Percentiles rank a stretch among this genome's conserved stretches.
phyloP scores from a whole-genome alignment of 768 basidiomycete genomes.

The Boletus huronensis region DNA sequence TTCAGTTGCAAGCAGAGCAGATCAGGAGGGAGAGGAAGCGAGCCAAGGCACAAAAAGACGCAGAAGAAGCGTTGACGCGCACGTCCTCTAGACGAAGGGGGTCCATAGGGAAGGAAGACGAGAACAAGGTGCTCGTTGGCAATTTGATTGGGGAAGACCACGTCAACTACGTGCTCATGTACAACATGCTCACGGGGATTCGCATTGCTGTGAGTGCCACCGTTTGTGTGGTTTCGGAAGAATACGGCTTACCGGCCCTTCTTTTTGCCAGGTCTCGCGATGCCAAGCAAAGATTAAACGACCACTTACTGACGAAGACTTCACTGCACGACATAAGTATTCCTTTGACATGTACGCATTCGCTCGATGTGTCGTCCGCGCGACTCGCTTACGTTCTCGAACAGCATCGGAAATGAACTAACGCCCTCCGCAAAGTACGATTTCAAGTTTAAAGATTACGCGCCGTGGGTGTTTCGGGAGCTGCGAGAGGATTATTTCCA shows the following conservation, averaged over 20 bases:
- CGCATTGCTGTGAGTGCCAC: constrained; percentile 73
- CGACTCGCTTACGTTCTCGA: constrained; percentile 4
- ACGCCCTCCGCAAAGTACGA: constrained; percentile 98
- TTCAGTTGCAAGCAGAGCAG: constrained; percentile 84
- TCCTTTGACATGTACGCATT: constrained; percentile 89
- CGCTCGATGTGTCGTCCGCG: not conserved
- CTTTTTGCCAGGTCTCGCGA: constrained; percentile 68
- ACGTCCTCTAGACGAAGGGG: constrained; percentile 23
- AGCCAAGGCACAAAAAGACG: constrained; percentile 60
- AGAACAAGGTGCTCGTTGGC: constrained; percentile 71
- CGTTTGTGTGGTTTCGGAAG: not conserved
- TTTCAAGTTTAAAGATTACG: constrained; percentile 99
- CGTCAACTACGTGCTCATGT: constrained; percentile 99
- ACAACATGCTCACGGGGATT: constrained; percentile 99
- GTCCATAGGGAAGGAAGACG: constrained; percentile 34
- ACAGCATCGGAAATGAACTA: constrained; percentile 91
- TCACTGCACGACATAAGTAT: constrained; percentile 85
- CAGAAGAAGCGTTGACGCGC: constrained; percentile 53
- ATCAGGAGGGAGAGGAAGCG: constrained; percentile 82
- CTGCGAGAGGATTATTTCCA: constrained; percentile 92
- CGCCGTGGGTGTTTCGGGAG: constrained; percentile 96
- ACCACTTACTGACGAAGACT: constrained; percentile 82
- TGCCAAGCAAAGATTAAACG: constrained; percentile 95
- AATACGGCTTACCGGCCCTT: constrained; percentile 3
- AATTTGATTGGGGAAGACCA: constrained; percentile 98